Base-by-base conservation (phyloP, 345 rosid genomes). In the Eucalyptus curtisii region DNA sequence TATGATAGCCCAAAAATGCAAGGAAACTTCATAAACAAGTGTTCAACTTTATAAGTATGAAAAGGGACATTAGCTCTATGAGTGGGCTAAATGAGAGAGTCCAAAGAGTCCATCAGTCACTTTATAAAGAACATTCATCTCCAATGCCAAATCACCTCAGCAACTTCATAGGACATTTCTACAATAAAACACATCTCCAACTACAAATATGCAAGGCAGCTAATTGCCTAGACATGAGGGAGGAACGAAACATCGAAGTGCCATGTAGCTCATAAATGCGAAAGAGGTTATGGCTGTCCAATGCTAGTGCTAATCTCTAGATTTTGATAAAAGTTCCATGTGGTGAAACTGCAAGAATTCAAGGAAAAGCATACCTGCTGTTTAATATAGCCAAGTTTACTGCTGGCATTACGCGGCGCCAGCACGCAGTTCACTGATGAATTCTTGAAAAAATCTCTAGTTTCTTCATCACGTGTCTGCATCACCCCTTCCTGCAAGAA, bases 381-480 rank as follows among this genome's bases (percentile, higher is more conserved):
- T 90, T 97, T 98, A 59, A 98, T 86, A 92, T 88, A 90, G 86
- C 99, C 91, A 87, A 95, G 94, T 92, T 97, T 98, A 91, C 96
- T 94, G 88, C 99, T 97, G 44, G 95, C 97, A 91, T 95, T 95
- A 11, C 99, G 99, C 2, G 99, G 96, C 12, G 97, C 92, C 93
- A 97, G 91, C 30, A 95, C 97, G 86, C 99, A 98, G 31, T 57
- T 95, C 30, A 98, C 99, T 45, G 99, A 97, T 4, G 99, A 98
- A 94, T 97, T 96, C 94, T 92, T 98, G 93, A 98, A 98, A 90
- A 97, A 98, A 92, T 95, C 96, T 88, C 88, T 50, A 8, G 99
- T 98, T 88, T 97, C 99, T 93, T 98, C 99, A 91, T 98, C 98
- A 57, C 96, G 99, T 7, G 99, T 98, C 86, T 87, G 89, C 99